A percentile compares a stretch with the other conserved stretches of the same genome.
Conservation (phyloP, 2,329 filamentous ascomycete species). For the Hypomyces perniciosus region DNA sequence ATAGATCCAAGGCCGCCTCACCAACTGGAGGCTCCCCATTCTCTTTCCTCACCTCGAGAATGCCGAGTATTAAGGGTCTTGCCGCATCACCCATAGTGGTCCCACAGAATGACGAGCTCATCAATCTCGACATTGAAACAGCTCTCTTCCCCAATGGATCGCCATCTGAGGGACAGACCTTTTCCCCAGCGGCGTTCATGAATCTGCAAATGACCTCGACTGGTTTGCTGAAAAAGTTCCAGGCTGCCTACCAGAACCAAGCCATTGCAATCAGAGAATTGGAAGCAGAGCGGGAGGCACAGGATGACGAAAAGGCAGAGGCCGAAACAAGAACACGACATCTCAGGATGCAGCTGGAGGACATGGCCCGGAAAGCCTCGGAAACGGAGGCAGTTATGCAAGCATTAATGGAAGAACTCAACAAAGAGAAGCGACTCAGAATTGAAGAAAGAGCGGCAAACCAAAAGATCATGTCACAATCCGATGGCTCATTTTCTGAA, state of each 20-base stretch:
- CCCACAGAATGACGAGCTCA: conserved; percentile 45
- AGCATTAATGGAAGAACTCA: conserved; percentile 44
- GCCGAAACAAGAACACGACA: conserved; percentile 45
- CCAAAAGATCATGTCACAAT: conserved; percentile 23
- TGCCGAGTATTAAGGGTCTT: conserved; percentile 35
- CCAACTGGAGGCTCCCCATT: conserved; percentile 22
- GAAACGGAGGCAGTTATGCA: conserved; percentile 49
- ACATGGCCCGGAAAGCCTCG: conserved; percentile 47
- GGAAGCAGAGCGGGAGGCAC: conserved; percentile 46
- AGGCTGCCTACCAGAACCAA: conserved; percentile 52
- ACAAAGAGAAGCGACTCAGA: conserved; percentile 43
- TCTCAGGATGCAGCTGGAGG: conserved; percentile 55
- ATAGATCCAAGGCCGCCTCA: conserved; percentile 12
- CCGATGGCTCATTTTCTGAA: conserved; percentile 42
- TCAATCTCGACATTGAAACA: conserved; percentile 48
- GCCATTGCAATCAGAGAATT: conserved; percentile 45
- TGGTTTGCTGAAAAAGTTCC: conserved; percentile 50
- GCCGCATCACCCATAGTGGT: conserved; percentile 18
- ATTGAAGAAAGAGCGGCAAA: conserved; percentile 32
- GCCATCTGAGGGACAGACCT: conserved; percentile 40
- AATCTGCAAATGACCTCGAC: conserved; percentile 54
- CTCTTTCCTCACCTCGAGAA: conserved; percentile 40
- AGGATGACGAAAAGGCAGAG: conserved; percentile 52
- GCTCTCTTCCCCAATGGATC: conserved; percentile 45
- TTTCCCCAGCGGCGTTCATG: conserved; percentile 55